A percentile compares a stretch with the other conserved stretches of the same genome.
Conservation (phyloP, 768 basidiomycete genomes). For the Boletus coccyginus region DNA sequence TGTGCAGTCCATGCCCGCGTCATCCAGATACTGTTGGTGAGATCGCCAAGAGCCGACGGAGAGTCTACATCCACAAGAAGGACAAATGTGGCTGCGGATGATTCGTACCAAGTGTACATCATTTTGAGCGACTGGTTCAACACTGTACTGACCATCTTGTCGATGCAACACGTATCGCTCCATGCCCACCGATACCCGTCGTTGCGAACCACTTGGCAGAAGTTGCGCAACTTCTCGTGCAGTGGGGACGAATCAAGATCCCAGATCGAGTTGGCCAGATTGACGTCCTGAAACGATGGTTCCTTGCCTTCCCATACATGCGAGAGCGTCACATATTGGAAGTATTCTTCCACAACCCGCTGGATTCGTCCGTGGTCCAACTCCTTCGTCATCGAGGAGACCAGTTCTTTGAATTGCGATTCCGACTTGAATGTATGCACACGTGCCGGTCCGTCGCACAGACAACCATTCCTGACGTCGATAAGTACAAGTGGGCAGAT, state of each 20-base stretch:
- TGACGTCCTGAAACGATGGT: slow-evolving; percentile 8
- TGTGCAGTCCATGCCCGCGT: slow-evolving; percentile 15
- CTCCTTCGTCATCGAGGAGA: slow-evolving; percentile 7
- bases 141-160: slow-evolving; percentile 5
- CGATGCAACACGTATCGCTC: slow-evolving; percentile 13
- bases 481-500: background rate
- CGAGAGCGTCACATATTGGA: slow-evolving; percentile 11
- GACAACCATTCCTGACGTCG: background rate
- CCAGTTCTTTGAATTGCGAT: background rate
- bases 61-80: background rate
- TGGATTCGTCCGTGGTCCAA: slow-evolving; percentile 3
- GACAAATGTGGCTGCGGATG: slow-evolving; percentile 2
- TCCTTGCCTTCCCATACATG: slow-evolving; percentile 13
- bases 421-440: slow-evolving; percentile 1
- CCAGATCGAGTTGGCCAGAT: slow-evolving; percentile 1
- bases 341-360: background rate
- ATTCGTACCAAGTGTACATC: slow-evolving; percentile 15
- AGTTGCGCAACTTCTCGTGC: slow-evolving; percentile 4
- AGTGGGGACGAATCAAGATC: background rate
- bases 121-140: slow-evolving; percentile 6
- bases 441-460: background rate
- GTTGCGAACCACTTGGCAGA: slow-evolving; percentile 2
- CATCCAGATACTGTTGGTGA: slow-evolving; percentile 6
- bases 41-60: background rate
- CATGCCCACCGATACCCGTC: slow-evolving; percentile 16